Evolutionary conservation across 306 rosid species (phyloP).

Genomic region (Gastrolobium villosum): DNA sequence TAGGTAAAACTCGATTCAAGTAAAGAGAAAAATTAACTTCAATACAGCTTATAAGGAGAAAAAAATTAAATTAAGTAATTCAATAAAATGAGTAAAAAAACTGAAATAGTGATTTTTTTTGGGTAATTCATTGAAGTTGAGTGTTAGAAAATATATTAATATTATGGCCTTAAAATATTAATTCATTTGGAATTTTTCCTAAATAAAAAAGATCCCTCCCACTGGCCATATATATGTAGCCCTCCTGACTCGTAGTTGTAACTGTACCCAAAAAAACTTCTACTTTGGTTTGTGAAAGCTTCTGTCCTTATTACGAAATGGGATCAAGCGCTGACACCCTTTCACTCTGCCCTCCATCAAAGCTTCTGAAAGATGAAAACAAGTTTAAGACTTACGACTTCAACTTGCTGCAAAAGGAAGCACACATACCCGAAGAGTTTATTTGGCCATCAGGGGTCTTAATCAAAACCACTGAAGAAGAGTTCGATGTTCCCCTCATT

Average conservation of each 20-base stretch:
- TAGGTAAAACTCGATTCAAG: too few species aligned
- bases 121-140: background rate
- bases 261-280: background rate
- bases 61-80: too few species aligned
- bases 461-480: constrained; percentile 35
- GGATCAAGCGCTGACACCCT: constrained; percentile 40
- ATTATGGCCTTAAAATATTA: background rate
- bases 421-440: constrained; percentile 58
- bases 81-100: too few species aligned
- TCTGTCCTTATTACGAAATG: constrained; percentile 35
- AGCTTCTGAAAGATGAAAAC: constrained; percentile 37
- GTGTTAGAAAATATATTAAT: background rate
- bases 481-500: constrained; percentile 62
- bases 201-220: background rate
- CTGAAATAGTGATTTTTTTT: too few species aligned
- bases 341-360: constrained; percentile 31
- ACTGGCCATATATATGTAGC: background rate
- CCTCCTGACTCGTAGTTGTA: background rate
- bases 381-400: constrained; percentile 47
- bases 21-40: too few species aligned
- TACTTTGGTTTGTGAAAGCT: background rate
- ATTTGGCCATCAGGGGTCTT: constrained; percentile 63
- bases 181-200: background rate
- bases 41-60: too few species aligned
- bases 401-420: constrained; percentile 38